phyloP scores from a whole-genome alignment of 208 protist genomes.

The Trypanosomatidae sp. region DNA sequence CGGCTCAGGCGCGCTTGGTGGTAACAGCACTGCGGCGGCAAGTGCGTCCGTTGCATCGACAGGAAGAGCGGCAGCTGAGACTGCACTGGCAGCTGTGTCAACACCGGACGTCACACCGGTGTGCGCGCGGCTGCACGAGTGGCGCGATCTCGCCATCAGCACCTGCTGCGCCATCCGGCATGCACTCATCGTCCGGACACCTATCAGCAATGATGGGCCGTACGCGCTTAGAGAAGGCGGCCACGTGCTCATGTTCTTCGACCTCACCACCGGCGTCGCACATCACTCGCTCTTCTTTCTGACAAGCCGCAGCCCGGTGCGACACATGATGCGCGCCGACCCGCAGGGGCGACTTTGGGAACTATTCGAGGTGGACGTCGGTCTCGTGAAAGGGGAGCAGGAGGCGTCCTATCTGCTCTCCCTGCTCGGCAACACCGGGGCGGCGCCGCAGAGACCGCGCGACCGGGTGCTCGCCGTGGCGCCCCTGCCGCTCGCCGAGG shows the following conservation, averaged over 20 bases:
- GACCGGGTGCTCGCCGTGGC: constrained; percentile 29
- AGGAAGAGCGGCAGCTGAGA: neutral
- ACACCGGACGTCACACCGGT: constrained; percentile 18
- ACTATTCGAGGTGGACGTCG: constrained; percentile 46
- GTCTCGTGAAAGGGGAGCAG: constrained; percentile 23
- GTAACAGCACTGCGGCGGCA: constrained; percentile 2
- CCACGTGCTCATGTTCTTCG: constrained; percentile 48
- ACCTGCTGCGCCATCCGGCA: constrained; percentile 30
- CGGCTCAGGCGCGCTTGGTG: constrained; percentile 1
- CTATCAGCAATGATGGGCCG: constrained; percentile 27
- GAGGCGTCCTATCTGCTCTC: constrained; percentile 29
- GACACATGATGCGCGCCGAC: constrained; percentile 41
- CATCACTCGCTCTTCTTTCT: constrained; percentile 41
- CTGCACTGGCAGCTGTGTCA: constrained; percentile 1
- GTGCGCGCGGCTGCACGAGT: constrained; percentile 40
- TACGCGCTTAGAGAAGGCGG: constrained; percentile 32
- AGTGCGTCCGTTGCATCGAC: neutral
- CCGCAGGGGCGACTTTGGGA: constrained; percentile 37
- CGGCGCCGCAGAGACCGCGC: constrained; percentile 15
- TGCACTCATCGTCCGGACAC: constrained; percentile 31
- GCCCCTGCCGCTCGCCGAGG: constrained; percentile 27
- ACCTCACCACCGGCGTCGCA: constrained; percentile 31
- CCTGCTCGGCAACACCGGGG: constrained; percentile 18
- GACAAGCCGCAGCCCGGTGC: constrained; percentile 34
- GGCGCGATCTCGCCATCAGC: constrained; percentile 33